Evolutionary conservation across 2,329 filamentous ascomycete genomes (phyloP).

Genomic region (Cladosporium sp.): DNA sequence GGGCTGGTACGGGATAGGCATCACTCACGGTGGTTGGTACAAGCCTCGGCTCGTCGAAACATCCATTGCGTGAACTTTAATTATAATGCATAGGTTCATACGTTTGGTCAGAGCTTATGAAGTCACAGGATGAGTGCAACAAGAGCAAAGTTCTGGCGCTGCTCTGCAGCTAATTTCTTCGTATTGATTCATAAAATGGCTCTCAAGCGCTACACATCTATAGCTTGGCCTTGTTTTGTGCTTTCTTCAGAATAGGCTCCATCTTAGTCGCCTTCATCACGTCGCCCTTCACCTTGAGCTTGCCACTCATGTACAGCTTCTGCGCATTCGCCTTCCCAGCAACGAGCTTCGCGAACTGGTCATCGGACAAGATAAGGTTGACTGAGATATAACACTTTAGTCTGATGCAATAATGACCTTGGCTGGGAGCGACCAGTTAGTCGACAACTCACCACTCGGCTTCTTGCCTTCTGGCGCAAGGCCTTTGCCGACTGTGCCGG

Average conservation of each 20-base stretch:
- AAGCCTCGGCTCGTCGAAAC: not conserved
- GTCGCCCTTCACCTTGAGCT: slow-evolving; percentile 97
- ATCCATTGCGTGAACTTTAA: not conserved
- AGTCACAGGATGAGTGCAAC: not conserved
- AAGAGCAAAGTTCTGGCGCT: not conserved
- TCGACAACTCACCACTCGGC: slow-evolving; percentile 67
- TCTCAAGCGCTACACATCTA: slow-evolving; percentile 45
- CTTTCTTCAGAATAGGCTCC: slow-evolving; percentile 88
- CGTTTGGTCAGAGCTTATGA: not conserved
- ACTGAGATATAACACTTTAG: slow-evolving; percentile 53
- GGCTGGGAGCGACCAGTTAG: not conserved
- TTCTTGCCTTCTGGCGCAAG: slow-evolving; percentile 68
- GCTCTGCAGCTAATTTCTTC: not conserved
- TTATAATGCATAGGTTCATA: not conserved
- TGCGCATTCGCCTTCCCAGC: slow-evolving; percentile 90
- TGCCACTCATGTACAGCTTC: slow-evolving; percentile 95
- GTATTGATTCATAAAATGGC: not conserved
- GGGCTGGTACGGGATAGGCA: no score
- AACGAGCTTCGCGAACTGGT: slow-evolving; percentile 82
- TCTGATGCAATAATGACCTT: not conserved
- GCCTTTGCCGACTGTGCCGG: slow-evolving; percentile 78
- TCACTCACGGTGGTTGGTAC: no score
- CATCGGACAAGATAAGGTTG: slow-evolving; percentile 79
- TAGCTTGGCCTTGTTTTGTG: slow-evolving; percentile 80
- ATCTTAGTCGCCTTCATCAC: slow-evolving; percentile 99